A percentile compares a stretch with the other conserved stretches of the same genome.
Evolutionary conservation across 2,329 filamentous ascomycete species (phyloP).

Genomic region (Alternaria incomplexa): DNA sequence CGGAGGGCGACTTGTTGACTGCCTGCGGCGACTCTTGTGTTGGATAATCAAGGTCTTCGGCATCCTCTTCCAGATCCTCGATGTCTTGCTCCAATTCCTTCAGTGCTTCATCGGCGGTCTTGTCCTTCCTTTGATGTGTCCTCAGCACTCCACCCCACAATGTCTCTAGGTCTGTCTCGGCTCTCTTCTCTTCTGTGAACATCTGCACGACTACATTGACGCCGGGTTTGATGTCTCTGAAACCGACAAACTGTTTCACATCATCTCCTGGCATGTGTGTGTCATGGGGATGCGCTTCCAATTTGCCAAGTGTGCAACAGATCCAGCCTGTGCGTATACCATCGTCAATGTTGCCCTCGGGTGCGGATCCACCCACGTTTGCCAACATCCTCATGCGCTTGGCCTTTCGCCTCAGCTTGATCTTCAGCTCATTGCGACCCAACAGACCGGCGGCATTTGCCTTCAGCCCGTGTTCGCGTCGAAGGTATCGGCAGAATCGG

Average conservation of each 20-base stretch:
- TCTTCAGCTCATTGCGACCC: slow-evolving; percentile 88
- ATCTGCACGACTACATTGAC: slow-evolving; percentile 73
- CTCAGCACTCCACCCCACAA: slow-evolving; percentile 63
- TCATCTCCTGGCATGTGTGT: slow-evolving; percentile 36
- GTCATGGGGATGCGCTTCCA: slow-evolving; percentile 61
- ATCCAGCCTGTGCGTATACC: slow-evolving; percentile 95
- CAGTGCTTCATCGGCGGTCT: slow-evolving; percentile 37
- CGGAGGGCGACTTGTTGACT: not conserved
- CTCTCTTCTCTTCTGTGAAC: slow-evolving; percentile 73
- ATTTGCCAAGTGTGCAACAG: slow-evolving; percentile 83
- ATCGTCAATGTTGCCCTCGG: slow-evolving; percentile 72
- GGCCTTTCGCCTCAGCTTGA: slow-evolving; percentile 79
- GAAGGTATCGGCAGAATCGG: slow-evolving; percentile 84
- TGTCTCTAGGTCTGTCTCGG: slow-evolving; percentile 69
- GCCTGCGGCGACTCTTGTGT: not conserved
- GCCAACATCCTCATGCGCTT: slow-evolving; percentile 83
- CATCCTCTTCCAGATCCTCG: slow-evolving; percentile 29
- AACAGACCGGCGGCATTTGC: slow-evolving; percentile 87
- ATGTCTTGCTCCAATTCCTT: slow-evolving; percentile 28
- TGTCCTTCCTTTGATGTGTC: slow-evolving; percentile 49
- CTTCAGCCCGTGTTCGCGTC: slow-evolving; percentile 71
- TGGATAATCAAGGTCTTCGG: slow-evolving; percentile 12
- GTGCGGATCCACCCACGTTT: slow-evolving; percentile 61
- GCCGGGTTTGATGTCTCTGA: slow-evolving; percentile 66
- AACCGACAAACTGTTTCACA: slow-evolving; percentile 72